These are phyloP conservation scores for Aegilops tauschii DNA, from an alignment of 176 grass and related monocot species.

Conservation along the genomic window DNA sequence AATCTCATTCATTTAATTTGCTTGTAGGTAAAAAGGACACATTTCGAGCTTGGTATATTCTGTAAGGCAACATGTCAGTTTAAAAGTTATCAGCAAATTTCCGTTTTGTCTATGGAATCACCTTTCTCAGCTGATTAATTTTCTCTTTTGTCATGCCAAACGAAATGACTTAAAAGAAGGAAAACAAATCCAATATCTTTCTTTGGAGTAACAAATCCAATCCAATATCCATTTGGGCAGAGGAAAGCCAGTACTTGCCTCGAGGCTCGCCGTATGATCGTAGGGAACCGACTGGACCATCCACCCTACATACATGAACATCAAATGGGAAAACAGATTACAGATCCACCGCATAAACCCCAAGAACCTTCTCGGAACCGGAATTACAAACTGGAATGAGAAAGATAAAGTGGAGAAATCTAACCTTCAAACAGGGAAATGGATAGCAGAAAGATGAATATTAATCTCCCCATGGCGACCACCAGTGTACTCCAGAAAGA, in stretches of 20 bases:
- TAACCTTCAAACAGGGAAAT: conserved; percentile 14
- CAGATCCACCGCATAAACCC: background rate
- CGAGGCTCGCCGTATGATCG: conserved; percentile 66
- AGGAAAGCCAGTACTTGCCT: conserved; percentile 33
- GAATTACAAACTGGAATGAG: background rate
- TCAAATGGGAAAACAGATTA: background rate
- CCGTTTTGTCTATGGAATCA: background rate
- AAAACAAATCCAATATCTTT: background rate
- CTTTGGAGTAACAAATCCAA: background rate
- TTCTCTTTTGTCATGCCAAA: background rate
- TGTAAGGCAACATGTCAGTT: background rate
- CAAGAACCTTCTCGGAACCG: background rate
- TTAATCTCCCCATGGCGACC: background rate
- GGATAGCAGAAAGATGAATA: background rate
- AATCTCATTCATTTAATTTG: background rate
- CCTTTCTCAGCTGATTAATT: background rate
- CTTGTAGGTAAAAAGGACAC: background rate
- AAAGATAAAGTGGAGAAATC: background rate
- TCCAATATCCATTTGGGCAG: background rate
- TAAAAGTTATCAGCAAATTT: background rate
- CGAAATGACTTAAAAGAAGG: background rate
- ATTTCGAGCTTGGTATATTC: background rate
- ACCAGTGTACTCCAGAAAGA: background rate
- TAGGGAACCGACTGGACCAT: conserved; percentile 52
- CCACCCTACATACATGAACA: conserved; percentile 6